Conservation (phyloP, 495 filamentous ascomycete species). For the Tricharina praecox region DNA sequence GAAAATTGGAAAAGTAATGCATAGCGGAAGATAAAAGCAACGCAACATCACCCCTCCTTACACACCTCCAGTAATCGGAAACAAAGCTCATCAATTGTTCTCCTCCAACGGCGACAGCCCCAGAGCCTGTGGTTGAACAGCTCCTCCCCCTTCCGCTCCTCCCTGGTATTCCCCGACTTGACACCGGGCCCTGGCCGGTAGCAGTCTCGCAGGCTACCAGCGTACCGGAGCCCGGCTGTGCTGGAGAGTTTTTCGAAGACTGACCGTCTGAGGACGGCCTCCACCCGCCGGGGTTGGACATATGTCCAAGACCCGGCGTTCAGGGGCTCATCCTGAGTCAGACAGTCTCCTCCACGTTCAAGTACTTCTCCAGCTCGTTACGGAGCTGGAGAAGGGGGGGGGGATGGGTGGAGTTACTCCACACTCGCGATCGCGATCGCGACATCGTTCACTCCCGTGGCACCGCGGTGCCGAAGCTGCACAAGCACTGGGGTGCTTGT, state of each 20-base stretch:
- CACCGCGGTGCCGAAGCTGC: no score
- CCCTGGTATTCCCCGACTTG: conserved; percentile 74
- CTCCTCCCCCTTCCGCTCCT: conserved; percentile 91
- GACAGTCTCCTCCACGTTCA: conserved; percentile 89
- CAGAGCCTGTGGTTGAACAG: no score
- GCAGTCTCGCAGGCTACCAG: conserved; percentile 79
- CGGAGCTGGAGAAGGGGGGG: conserved; percentile 89
- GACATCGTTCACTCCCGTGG: no score
- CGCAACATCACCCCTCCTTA: no score
- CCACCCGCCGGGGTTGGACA: conserved; percentile 85
- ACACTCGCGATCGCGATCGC: conserved; percentile 87
- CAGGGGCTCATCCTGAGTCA: conserved; percentile 92
- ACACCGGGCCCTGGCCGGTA: no score
- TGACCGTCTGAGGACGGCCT: conserved; percentile 66
- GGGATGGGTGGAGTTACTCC: conserved; percentile 96
- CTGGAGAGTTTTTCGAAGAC: conserved; percentile 75
- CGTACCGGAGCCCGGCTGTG: conserved; percentile 99
- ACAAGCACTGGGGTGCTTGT: no score
- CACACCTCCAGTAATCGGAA: no score
- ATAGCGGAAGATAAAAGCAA: no score
- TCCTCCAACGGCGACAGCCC: no score
- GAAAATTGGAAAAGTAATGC: no score
- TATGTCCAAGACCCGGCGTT: conserved; percentile 94
- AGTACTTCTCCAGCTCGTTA: conserved; percentile 89
- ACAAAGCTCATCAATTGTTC: no score